Evolutionary conservation across 1,284 basidiomycete species (phyloP).

Genomic region (Tilletiopsis washingtonensis): DNA sequence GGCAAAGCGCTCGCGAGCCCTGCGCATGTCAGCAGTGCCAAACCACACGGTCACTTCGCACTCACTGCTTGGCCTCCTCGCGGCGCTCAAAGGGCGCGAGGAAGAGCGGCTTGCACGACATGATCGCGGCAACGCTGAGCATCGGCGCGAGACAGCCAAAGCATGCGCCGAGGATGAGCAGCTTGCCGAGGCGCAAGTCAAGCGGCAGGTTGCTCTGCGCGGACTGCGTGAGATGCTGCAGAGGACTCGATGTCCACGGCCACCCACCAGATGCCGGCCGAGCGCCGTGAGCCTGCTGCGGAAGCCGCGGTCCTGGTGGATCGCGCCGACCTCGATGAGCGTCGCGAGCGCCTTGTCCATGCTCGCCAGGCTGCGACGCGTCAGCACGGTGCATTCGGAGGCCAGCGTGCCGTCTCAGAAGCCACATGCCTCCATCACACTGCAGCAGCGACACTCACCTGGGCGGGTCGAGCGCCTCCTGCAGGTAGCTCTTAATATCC

Average conservation of each 20-base stretch:
- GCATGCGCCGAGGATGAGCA: conserved; percentile 48
- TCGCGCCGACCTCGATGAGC: conserved; percentile 70
- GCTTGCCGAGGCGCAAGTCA: conserved; percentile 81
- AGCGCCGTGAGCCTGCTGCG: conserved; percentile 63
- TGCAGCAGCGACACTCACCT: no score
- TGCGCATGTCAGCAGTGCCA: conserved; percentile 15
- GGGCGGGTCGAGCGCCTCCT: conserved; percentile 75
- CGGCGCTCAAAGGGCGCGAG: conserved; percentile 70
- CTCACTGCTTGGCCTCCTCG: conserved; percentile 66
- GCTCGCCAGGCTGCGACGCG: conserved; percentile 61
- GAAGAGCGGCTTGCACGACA: conserved; percentile 83
- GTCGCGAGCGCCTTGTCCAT: conserved; percentile 71
- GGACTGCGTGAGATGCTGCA: no score
- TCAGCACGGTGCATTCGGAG: no score
- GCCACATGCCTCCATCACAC: no score
- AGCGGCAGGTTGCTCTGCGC: conserved; percentile 65
- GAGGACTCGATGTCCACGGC: background rate
- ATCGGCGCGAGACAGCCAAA: conserved; percentile 43
- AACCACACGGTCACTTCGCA: no score
- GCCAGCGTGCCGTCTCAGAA: no score
- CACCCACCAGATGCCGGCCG: conserved; percentile 61
- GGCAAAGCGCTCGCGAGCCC: conserved; percentile 61
- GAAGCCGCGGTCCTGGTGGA: conserved; percentile 55
- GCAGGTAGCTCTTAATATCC: conserved; percentile 66
- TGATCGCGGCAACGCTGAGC: conserved; percentile 57